These are phyloP conservation scores for Sporisorium exsertum DNA, from an alignment of 1,284 basidiomycete species.

Conservation along the genomic window DNA sequence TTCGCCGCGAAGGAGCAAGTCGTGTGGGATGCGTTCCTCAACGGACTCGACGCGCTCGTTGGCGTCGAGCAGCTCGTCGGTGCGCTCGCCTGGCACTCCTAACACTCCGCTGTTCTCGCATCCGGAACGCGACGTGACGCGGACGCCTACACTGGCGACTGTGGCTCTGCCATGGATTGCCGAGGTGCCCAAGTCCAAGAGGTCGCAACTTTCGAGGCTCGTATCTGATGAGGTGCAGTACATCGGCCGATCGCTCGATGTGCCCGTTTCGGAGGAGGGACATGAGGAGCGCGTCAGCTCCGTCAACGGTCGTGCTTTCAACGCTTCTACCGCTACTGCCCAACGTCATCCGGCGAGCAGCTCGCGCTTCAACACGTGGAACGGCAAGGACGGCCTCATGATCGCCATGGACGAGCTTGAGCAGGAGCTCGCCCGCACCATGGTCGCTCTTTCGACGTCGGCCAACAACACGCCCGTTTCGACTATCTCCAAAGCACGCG, in stretches of 20 bases:
- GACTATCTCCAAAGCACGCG: conserved; percentile 15
- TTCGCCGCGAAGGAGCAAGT: conserved; percentile 33
- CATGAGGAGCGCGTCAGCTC: conserved; percentile 14
- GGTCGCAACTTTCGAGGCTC: conserved; percentile 16
- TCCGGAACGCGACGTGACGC: conserved; percentile 27
- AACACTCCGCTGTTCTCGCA: conserved; percentile 17
- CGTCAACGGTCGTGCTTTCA: background rate
- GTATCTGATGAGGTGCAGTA: conserved; percentile 35
- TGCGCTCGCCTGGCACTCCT: conserved; percentile 29
- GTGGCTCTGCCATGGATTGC: conserved; percentile 11
- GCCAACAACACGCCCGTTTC: conserved; percentile 23
- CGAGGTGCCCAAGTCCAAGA: conserved; percentile 16
- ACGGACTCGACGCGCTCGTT: conserved; percentile 27
- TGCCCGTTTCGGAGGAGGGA: conserved; percentile 31
- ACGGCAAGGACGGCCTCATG: conserved; percentile 41
- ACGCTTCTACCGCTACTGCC: background rate
- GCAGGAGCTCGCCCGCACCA: conserved; percentile 39
- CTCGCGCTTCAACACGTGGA: conserved; percentile 27
- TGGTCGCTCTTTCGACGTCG: conserved; percentile 31
- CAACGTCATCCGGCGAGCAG: conserved; percentile 10
- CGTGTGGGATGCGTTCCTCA: conserved; percentile 20
- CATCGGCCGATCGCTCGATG: conserved; percentile 40
- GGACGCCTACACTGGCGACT: conserved; percentile 13
- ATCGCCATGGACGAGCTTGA: conserved; percentile 44
- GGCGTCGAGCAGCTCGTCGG: conserved; percentile 22